These are phyloP conservation scores for Neopestalotiopsis rosae DNA, from an alignment of 2,329 filamentous ascomycete species.

Conservation along the genomic window DNA sequence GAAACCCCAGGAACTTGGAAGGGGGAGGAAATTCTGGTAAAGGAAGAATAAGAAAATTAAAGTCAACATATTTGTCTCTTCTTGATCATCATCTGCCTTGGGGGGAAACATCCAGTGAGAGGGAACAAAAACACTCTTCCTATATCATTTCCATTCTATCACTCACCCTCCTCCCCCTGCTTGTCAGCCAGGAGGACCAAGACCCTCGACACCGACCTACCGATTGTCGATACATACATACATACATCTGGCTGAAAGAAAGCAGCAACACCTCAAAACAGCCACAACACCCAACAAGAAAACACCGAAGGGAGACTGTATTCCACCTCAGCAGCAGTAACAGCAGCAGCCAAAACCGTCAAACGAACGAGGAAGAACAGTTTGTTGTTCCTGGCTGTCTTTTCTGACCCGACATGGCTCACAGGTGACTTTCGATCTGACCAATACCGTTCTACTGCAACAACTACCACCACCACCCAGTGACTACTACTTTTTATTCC, in stretches of 20 bases:
- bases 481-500: neutral
- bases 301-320: neutral
- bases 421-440: conserved; percentile 13
- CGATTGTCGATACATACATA: conserved; percentile 3
- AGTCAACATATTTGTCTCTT: neutral
- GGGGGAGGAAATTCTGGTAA: neutral
- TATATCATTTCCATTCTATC: neutral
- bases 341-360: neutral
- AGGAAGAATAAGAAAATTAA: neutral
- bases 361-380: neutral
- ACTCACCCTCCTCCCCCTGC: neutral
- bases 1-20: conserved; percentile 19
- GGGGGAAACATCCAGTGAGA: neutral
- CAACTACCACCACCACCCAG: neutral
- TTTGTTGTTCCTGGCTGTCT: conserved; percentile 9
- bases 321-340: neutral
- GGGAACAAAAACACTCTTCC: neutral
- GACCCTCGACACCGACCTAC: neutral
- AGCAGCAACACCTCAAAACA: neutral
- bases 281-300: conserved; percentile 1
- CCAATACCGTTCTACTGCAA: conserved; percentile 6
- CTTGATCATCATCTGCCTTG: neutral
- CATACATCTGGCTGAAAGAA: neutral
- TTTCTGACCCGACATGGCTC: conserved; percentile 21
- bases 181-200: neutral